phyloP scores from a whole-genome alignment of 2,329 filamentous ascomycete genomes.

The Hypoxylon sp. region DNA sequence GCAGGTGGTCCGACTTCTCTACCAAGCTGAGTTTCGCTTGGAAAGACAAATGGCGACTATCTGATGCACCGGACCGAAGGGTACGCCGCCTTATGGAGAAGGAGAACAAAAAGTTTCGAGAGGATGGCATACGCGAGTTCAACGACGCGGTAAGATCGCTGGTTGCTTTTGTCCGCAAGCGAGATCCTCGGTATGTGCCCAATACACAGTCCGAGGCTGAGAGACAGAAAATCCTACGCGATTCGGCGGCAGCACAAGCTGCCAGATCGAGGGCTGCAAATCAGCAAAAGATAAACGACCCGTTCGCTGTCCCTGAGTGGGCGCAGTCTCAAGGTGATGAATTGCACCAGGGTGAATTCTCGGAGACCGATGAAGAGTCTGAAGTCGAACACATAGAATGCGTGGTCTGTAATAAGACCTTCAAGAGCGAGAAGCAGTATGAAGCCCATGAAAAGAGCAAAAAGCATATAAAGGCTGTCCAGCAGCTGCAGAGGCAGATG shows the following conservation, averaged over 20 bases:
- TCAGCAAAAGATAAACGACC: constrained; percentile 77
- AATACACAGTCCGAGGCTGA: constrained; percentile 85
- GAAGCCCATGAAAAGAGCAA: constrained; percentile 96
- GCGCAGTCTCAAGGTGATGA: constrained; percentile 72
- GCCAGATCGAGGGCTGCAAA: constrained; percentile 86
- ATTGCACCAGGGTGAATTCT: constrained; percentile 69
- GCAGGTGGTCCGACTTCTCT: constrained; percentile 82
- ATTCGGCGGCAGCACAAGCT: constrained; percentile 86
- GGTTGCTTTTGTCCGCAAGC: constrained; percentile 89
- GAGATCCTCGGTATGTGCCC: constrained; percentile 86
- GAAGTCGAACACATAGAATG: constrained; percentile 78
- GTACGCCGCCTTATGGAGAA: constrained; percentile 92
- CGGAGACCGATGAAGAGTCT: constrained; percentile 67
- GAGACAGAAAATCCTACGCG: constrained; percentile 81
- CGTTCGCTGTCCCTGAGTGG: constrained; percentile 80
- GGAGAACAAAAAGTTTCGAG: constrained; percentile 87
- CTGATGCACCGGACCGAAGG: constrained; percentile 88
- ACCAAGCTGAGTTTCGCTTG: constrained; percentile 90
- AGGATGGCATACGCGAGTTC: constrained; percentile 87
- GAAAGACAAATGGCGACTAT: constrained; percentile 86
- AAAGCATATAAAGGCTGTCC: constrained; percentile 90
- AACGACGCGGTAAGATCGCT: constrained; percentile 92
- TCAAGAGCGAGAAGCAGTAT: constrained; percentile 93
- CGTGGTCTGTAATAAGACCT: constrained; percentile 81
- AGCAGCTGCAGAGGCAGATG: constrained; percentile 86